Percentiles rank a stretch among this genome's conserved stretches.
These are phyloP conservation scores for Gillenia trifoliata DNA, from an alignment of 306 rosid species.

Conservation along the genomic window DNA sequence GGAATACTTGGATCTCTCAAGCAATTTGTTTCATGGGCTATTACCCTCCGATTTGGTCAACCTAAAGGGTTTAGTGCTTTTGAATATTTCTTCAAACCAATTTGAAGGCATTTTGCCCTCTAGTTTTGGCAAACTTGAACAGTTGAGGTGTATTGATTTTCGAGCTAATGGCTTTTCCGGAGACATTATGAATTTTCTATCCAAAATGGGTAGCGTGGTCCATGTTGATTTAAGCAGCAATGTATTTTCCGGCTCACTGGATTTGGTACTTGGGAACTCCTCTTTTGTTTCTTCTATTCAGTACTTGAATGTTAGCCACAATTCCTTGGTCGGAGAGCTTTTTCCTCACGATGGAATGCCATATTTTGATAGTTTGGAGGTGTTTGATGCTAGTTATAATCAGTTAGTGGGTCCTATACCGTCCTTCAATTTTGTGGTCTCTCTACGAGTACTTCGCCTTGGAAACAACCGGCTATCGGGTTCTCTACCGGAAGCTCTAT, in stretches of 20 bases:
- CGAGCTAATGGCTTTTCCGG: slow-evolving; percentile 54
- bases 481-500: slow-evolving; percentile 54
- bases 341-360: slow-evolving; percentile 82
- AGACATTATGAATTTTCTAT: slow-evolving; percentile 45
- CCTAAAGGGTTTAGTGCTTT: slow-evolving; percentile 30
- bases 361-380: slow-evolving; percentile 71
- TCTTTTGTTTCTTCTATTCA: slow-evolving; percentile 52
- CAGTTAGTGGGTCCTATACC: slow-evolving; percentile 59
- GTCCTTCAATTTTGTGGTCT: slow-evolving; percentile 61
- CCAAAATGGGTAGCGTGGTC: slow-evolving; percentile 53
- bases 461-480: slow-evolving; percentile 58
- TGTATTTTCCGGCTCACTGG: slow-evolving; percentile 59
- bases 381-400: slow-evolving; percentile 74
- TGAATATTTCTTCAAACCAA: slow-evolving; percentile 70
- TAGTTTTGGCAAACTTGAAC: slow-evolving; percentile 47
- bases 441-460: slow-evolving; percentile 62
- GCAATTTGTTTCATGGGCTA: slow-evolving; percentile 49
- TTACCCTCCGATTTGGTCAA: slow-evolving; percentile 36
- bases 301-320: slow-evolving; percentile 58
- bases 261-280: slow-evolving; percentile 51
- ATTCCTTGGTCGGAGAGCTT: slow-evolving; percentile 59
- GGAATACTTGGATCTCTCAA: slow-evolving; percentile 57
- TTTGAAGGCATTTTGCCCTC: slow-evolving; percentile 46
- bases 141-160: slow-evolving; percentile 49
- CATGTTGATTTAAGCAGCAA: slow-evolving; percentile 69